Conservation (phyloP, 2,329 filamentous ascomycete genomes). For the Metarhizium brunneum region DNA sequence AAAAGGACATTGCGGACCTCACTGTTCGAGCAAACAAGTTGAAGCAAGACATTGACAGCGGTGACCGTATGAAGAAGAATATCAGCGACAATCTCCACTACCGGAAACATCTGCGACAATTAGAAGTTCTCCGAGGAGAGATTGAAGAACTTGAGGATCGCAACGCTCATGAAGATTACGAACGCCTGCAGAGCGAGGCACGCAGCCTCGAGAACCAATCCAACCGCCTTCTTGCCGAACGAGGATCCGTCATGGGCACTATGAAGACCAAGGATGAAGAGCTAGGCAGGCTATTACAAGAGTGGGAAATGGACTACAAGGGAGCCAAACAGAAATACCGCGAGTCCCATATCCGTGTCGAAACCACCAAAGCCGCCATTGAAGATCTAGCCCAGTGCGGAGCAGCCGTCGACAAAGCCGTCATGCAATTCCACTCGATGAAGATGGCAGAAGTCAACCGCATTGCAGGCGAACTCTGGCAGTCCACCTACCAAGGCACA, state of each 20-base stretch:
- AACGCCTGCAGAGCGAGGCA: conserved; percentile 63
- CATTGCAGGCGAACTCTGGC: conserved; percentile 95
- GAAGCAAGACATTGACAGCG: conserved; percentile 66
- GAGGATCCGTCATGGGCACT: conserved; percentile 63
- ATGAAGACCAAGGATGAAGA: conserved; percentile 82
- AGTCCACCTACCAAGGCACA: conserved; percentile 90
- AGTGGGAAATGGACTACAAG: conserved; percentile 83
- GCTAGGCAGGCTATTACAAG: conserved; percentile 58
- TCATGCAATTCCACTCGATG: conserved; percentile 91
- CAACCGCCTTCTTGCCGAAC: conserved; percentile 61
- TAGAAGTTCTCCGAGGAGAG: conserved; percentile 58
- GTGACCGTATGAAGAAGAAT: conserved; percentile 73
- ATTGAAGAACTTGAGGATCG: conserved; percentile 68
- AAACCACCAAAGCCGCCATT: conserved; percentile 85
- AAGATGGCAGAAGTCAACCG: conserved; percentile 99
- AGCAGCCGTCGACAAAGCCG: conserved; percentile 82
- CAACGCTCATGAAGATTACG: conserved; percentile 75
- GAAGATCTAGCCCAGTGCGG: conserved; percentile 81
- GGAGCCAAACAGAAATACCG: conserved; percentile 73
- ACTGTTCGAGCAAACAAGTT: conserved; percentile 67
- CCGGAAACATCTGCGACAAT: conserved; percentile 61
- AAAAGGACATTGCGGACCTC: conserved; percentile 58
- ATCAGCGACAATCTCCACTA: conserved; percentile 86
- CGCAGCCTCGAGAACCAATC: conserved; percentile 56
- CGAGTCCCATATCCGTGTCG: conserved; percentile 80